Evolutionary conservation across 805 yeast species (phyloP), one percentile per base, ranked within the genome.

Genomic region (Clavispora fructus): DNA sequence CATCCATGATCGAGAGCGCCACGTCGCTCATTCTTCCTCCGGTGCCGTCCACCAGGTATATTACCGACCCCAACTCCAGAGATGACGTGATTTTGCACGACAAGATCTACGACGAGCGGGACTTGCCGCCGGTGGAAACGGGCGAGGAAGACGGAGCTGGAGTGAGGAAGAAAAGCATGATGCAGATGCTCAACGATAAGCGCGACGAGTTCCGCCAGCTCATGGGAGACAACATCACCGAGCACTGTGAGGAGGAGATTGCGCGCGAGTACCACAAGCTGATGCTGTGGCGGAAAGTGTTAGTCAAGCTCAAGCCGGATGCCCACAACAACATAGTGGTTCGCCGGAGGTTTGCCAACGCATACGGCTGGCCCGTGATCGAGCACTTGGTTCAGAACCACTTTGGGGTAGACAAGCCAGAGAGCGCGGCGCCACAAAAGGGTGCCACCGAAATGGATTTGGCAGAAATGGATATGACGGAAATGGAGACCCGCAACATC

Each of bases 321-420:
- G 97, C 99, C 0, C 99, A 92, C 60, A 92, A 92, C 58, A 92
- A 90, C 58, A 90, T 94, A 27, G 75, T 88, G 26, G 98, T 92
- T 1, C 72, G 99, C 51, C 74, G 99, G 54, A 69, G 87, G 50
- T 94, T 87, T 70, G 84, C 95, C 6, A 92, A 92, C 65, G 94
- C 97, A 0, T 91, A 85, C 65, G 99, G 99, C 1, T 89, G 97
- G 94, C 88, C 87, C 1, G 96, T 89, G 0, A 74, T 92, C n/a
- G 85, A 83, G 39, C 96, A 92, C 63, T 57, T 91, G 53, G 87
- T 85, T 1, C 71, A 77, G 13, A 77, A 79, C 45, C 94, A 87
- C 67, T 87, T 87, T 61, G 58, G 43, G 1, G 48, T 39, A 9
- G 54, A 48, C 7, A 50, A 44, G 2, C 53, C 46, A 42, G 29